These are phyloP conservation scores for Tylopilus sp. DNA, from an alignment of 768 basidiomycete genomes.

Conservation along the genomic window DNA sequence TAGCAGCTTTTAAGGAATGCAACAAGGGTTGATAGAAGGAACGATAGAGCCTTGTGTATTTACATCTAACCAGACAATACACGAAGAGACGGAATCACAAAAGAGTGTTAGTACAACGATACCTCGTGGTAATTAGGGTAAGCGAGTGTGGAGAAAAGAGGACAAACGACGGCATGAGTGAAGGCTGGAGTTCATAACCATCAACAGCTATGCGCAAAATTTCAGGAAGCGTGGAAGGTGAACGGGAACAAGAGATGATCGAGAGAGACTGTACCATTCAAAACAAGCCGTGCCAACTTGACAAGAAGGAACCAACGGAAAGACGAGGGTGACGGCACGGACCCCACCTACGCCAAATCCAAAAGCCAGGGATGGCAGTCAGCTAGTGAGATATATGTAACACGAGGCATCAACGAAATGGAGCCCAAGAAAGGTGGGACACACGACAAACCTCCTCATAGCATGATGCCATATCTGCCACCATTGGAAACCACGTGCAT, in stretches of 20 bases:
- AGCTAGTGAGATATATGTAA: conserved; percentile 10
- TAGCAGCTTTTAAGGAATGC: not conserved
- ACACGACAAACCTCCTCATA: conserved; percentile 21
- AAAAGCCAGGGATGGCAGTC: conserved; percentile 9
- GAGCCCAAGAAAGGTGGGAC: conserved; percentile 2
- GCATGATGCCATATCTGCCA: conserved; percentile 39
- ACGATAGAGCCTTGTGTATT: conserved; percentile 12
- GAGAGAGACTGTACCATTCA: conserved; percentile 9
- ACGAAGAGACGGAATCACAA: conserved; percentile 13
- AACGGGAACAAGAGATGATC: conserved; percentile 3
- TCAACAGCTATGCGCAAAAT: conserved; percentile 14
- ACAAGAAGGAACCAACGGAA: conserved; percentile 15
- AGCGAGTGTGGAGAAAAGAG: conserved; percentile 6
- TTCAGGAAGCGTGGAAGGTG: conserved; percentile 1
- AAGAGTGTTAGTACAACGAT: conserved; percentile 26
- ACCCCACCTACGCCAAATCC: conserved; percentile 13
- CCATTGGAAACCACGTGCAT: conserved; percentile 39
- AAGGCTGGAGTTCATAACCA: conserved; percentile 5
- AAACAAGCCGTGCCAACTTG: conserved; percentile 11
- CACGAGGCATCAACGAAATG: conserved; percentile 4
- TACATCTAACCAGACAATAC: conserved; percentile 12
- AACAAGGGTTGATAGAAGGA: conserved; percentile 2
- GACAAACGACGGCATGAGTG: not conserved
- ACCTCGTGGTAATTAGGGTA: conserved; percentile 15
- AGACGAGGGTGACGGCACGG: conserved; percentile 8